Percentiles rank a stretch among this genome's conserved stretches.
These are phyloP conservation scores for Ilyonectria robusta DNA, from an alignment of 2,329 filamentous ascomycete species.

Conservation along the genomic window DNA sequence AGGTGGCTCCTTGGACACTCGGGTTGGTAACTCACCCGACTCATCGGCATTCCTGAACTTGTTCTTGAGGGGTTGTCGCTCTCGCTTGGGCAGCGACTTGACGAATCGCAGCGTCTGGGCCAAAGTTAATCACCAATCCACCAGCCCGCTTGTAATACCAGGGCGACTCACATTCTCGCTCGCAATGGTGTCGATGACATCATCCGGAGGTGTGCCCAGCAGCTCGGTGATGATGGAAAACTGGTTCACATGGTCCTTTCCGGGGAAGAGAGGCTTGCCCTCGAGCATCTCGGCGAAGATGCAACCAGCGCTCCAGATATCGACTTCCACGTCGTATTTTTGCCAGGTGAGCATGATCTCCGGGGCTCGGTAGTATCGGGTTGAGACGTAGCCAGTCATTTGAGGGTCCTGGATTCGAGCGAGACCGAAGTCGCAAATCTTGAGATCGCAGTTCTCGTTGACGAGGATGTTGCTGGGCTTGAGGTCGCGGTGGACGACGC, in stretches of 20 bases:
- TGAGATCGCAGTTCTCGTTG: constrained; percentile 99
- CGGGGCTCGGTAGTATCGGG: constrained; percentile 96
- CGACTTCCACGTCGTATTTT: constrained; percentile 99
- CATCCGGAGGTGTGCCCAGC: constrained; percentile 94
- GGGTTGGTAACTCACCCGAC: constrained; percentile 69
- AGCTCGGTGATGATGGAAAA: constrained; percentile 99
- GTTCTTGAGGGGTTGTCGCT: constrained; percentile 85
- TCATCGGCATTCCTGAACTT: constrained; percentile 98
- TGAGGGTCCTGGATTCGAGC: constrained; percentile 98
- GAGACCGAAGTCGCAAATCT: constrained; percentile 99
- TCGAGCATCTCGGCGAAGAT: constrained; percentile 99
- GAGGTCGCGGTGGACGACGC: constrained; percentile 96
- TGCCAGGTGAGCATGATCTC: constrained; percentile 99
- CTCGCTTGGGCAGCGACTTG: constrained; percentile 94
- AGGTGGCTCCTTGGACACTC: not conserved
- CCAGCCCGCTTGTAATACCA: not conserved
- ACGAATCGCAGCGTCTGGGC: constrained; percentile 92
- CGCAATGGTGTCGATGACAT: constrained; percentile 98
- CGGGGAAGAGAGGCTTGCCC: constrained; percentile 97
- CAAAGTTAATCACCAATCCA: constrained; percentile 37
- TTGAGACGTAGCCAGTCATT: constrained; percentile 99
- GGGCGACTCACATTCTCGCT: constrained; percentile 89
- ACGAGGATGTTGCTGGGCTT: constrained; percentile 99
- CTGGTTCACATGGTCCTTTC: constrained; percentile 99
- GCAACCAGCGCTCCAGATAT: constrained; percentile 99